A percentile compares a stretch with the other conserved stretches of the same genome.
phyloP scores from a whole-genome alignment of 169 alveolate genomes.

The Plasmodium blacklocki region DNA sequence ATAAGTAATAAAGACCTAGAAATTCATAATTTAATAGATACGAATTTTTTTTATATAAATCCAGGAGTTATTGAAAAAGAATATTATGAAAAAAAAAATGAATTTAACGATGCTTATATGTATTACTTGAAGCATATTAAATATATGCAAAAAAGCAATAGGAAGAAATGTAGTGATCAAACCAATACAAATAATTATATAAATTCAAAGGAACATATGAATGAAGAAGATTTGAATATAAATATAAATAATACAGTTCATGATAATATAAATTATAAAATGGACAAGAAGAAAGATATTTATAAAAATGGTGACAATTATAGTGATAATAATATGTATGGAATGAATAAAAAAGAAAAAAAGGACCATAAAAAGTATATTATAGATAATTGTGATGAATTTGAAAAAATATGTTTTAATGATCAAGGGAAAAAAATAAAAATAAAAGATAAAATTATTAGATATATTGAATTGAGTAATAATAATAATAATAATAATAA shows the following conservation, averaged over 20 bases:
- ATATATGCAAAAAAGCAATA: background rate
- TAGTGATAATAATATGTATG: constrained; percentile 13
- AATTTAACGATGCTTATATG: background rate
- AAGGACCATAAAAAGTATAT: constrained; percentile 22
- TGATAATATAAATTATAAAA: background rate
- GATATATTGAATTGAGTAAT: constrained; percentile 42
- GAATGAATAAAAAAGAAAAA: constrained; percentile 11
- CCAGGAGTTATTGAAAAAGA: constrained; percentile 15
- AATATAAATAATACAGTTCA: background rate
- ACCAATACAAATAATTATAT: no score
- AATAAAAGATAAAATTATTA: constrained; percentile 39
- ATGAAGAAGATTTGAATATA: no score
- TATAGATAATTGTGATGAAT: constrained; percentile 44
- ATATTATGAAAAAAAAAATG: background rate
- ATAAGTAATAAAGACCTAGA: constrained; percentile 12
- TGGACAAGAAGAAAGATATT: background rate
- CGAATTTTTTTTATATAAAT: constrained; percentile 35
- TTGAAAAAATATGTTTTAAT: constrained; percentile 28
- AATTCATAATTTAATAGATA: constrained; percentile 28
- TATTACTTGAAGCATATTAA: no score
- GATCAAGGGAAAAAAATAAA: constrained; percentile 28
- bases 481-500: background rate
- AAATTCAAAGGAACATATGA: no score
- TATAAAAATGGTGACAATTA: no score
- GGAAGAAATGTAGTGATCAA: no score